Percentiles rank a stretch among this genome's conserved stretches.
phyloP scores from a whole-genome alignment of 2,329 filamentous ascomycete species.

The Fusarium sp. region DNA sequence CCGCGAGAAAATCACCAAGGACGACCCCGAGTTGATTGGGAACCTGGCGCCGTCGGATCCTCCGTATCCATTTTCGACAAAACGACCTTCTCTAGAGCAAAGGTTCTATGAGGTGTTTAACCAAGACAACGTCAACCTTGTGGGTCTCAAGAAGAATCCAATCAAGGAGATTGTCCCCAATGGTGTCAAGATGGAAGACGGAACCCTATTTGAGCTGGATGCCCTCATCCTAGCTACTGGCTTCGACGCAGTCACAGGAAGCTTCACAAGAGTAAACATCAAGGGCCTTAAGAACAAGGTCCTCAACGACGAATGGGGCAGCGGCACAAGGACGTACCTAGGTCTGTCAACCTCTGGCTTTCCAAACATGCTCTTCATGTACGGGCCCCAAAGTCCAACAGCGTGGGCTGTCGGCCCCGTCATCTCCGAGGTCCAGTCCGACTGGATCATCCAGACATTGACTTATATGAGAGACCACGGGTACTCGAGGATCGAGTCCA shows the following conservation, averaged over 20 bases:
- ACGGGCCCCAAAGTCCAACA: conserved; percentile 20
- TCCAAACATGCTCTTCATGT: conserved; percentile 23
- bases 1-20: conserved; percentile 11
- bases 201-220: conserved; percentile 11
- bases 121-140: conserved; percentile 25
- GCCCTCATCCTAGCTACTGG: conserved; percentile 30
- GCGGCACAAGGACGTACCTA: conserved; percentile 4
- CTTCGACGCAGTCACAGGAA: conserved; percentile 33
- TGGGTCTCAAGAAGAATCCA: conserved; percentile 19
- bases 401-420: conserved; percentile 17
- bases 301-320: conserved; percentile 12
- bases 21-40: conserved; percentile 10
- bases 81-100: conserved; percentile 24
- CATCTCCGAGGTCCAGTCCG: conserved; percentile 20
- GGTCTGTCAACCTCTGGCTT: conserved; percentile 11
- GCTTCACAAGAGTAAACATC: conserved; percentile 20
- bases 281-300: neutral
- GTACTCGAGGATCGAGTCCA: conserved; percentile 1
- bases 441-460: conserved; percentile 15
- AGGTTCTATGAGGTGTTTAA: conserved; percentile 32
- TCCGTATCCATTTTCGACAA: conserved; percentile 23
- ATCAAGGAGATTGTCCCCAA: neutral
- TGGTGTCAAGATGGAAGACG: conserved; percentile 2
- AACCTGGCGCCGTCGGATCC: conserved; percentile 14
- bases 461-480: conserved; percentile 11